A percentile compares a stretch with the other conserved stretches of the same genome.
These are phyloP conservation scores for Escallonia herrerae DNA, from an alignment of 129 eudicot genomes.

Conservation along the genomic window DNA sequence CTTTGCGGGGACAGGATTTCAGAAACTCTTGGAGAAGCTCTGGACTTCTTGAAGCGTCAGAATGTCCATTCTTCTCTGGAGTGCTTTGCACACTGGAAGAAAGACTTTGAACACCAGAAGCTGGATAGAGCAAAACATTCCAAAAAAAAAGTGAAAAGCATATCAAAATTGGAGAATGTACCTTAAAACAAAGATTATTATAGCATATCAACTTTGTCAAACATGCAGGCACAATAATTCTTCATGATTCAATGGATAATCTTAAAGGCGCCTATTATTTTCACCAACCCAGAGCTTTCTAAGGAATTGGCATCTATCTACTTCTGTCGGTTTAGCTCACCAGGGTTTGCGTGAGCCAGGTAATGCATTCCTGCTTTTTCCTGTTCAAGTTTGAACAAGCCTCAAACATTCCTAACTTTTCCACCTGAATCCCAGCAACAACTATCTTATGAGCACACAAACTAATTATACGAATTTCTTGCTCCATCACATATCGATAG, in stretches of 20 bases:
- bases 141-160: neutral
- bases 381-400: neutral
- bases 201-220: neutral
- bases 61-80: constrained; percentile 32
- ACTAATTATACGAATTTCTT: neutral
- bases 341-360: neutral
- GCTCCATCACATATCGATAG: neutral
- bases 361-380: neutral
- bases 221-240: neutral
- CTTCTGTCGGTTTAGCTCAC: neutral
- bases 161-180: neutral
- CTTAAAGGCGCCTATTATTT: neutral
- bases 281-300: neutral
- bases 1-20: constrained; percentile 32
- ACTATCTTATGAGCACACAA: neutral
- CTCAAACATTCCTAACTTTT: neutral
- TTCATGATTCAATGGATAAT: neutral
- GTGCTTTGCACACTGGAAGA: constrained; percentile 59
- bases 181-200: neutral
- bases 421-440: neutral
- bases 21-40: constrained; percentile 33
- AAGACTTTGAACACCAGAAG: constrained; percentile 34
- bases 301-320: neutral
- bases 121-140: constrained; percentile 13
- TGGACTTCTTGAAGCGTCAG: constrained; percentile 41